A percentile compares a stretch with the other conserved stretches of the same genome.
Evolutionary conservation across 2,329 filamentous ascomycete genomes (phyloP).

Genomic region (Sporothrix protearum): DNA sequence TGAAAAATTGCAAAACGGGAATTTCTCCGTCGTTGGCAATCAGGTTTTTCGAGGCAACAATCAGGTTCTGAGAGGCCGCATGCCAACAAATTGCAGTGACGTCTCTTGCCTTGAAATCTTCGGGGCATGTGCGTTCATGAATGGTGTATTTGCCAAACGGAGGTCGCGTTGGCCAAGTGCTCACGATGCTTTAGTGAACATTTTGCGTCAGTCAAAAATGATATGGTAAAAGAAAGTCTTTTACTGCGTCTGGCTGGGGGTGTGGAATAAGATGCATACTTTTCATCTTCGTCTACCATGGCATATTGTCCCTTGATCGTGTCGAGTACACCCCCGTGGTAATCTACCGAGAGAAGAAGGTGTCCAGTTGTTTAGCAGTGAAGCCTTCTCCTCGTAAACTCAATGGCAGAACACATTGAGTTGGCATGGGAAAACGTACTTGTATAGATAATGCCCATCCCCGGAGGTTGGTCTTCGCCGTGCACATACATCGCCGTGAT

Average conservation of each 20-base stretch:
- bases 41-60: constrained; percentile 38
- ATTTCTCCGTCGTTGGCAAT: not conserved
- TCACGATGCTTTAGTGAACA: not conserved
- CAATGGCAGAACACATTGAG: not conserved
- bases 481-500: constrained; percentile 27
- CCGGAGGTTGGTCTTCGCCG: constrained; percentile 39
- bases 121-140: constrained; percentile 9
- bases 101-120: constrained; percentile 30
- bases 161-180: not conserved
- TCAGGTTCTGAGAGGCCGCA: constrained; percentile 40
- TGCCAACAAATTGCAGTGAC: constrained; percentile 50
- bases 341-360: constrained; percentile 34
- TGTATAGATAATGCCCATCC: constrained; percentile 43
- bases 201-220: not conserved
- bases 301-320: constrained; percentile 42
- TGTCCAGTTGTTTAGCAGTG: not conserved
- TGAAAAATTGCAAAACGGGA: constrained; percentile 25
- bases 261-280: constrained; percentile 35
- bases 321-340: not conserved
- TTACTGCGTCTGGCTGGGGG: no score
- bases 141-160: not conserved
- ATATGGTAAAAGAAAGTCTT: not conserved
- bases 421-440: constrained; percentile 35
- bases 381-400: not conserved
- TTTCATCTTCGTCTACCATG: constrained; percentile 42